Base-by-base conservation (phyloP, 257 asterid species). In the Fraxinus anomala region DNA sequence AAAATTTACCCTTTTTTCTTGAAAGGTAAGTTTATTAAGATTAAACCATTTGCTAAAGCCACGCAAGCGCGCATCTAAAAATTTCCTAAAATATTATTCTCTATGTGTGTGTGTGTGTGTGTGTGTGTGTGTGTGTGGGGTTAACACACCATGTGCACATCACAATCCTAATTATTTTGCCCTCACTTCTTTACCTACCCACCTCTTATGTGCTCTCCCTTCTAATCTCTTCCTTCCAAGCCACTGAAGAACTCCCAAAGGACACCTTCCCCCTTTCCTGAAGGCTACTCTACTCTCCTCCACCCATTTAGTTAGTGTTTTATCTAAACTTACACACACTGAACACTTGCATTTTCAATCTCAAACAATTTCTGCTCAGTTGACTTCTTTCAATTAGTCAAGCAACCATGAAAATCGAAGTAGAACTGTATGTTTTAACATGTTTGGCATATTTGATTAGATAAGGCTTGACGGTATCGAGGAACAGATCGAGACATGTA, bases 141-240 rank as follows among this genome's bases (percentile, higher is more conserved):
- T 68, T 68, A 73, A 76, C 80, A 83, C 75, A 65, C 70, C 88
- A 85, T 85, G 84, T 88, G 89, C 79, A 76, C 51, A 68, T 85
- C 86, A 76, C 85, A 56, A 78, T 85, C 87, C 12, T 73, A 78
- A 73, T 68, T 68, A 70, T 81, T 81, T 72, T 70, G 69, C 21
- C 77, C 78, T 30, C 31, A 2, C 31, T 61, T 61, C 36, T 11
- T 40, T 28, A 33, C 70, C 44, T 2, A 24, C 81, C 82, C 39
- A 66, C 30, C 23, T 34, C 74, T 36, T 70, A 44, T 24, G 21
- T 21, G 42, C 68, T 40, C 3, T 40, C 14, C 3, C 47, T 10
- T 40, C 2, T 40, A 10, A 9, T 40, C 47, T 10, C 30, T 26
- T 49, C 66, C 10, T 19, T 36, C 3, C 59, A 19, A 21, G 4